Conservation (phyloP, 352 stramenopile genomes). For the Blastocystis sp. region DNA sequence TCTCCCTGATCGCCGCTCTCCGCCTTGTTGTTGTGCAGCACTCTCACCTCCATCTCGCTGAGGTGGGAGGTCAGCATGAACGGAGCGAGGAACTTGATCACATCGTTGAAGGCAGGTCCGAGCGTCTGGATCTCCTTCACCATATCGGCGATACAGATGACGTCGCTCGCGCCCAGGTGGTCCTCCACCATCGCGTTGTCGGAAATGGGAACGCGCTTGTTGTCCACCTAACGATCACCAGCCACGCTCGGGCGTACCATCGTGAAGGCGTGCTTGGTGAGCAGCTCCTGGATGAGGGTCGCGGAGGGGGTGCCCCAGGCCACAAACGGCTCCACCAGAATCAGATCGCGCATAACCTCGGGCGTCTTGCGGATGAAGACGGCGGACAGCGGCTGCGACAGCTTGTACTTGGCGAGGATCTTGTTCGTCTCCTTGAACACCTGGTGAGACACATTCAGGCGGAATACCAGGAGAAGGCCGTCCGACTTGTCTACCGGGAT, state of each 20-base stretch:
- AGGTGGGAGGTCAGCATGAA: slow-evolving; percentile 21
- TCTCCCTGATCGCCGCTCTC: slow-evolving; percentile 59
- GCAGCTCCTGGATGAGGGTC: slow-evolving; percentile 35
- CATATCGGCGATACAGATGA: slow-evolving; percentile 68
- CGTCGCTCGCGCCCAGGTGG: slow-evolving; percentile 39
- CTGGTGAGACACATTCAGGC: background rate
- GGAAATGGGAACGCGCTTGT: slow-evolving; percentile 45
- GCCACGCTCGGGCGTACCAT: slow-evolving; percentile 5
- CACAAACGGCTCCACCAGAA: slow-evolving; percentile 64
- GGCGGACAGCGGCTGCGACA: background rate
- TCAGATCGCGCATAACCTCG: slow-evolving; percentile 43
- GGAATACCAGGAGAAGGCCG: slow-evolving; percentile 18
- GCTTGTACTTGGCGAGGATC: slow-evolving; percentile 4
- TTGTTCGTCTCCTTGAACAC: slow-evolving; percentile 16
- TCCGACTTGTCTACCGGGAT: slow-evolving; percentile 26
- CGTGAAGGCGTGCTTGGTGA: slow-evolving; percentile 43
- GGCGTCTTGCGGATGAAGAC: slow-evolving; percentile 11
- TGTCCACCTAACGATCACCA: slow-evolving; percentile 54
- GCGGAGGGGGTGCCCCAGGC: slow-evolving; percentile 47
- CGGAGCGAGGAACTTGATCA: slow-evolving; percentile 32
- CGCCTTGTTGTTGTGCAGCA: slow-evolving; percentile 45
- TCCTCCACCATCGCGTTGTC: slow-evolving; percentile 69
- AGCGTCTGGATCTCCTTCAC: slow-evolving; percentile 57
- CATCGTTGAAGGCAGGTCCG: slow-evolving; percentile 48
- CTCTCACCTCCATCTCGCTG: slow-evolving; percentile 29